Evolutionary conservation across 805 yeast genomes (phyloP), one percentile per base, ranked within the genome.

Genomic region (Blastobotrys americana): DNA sequence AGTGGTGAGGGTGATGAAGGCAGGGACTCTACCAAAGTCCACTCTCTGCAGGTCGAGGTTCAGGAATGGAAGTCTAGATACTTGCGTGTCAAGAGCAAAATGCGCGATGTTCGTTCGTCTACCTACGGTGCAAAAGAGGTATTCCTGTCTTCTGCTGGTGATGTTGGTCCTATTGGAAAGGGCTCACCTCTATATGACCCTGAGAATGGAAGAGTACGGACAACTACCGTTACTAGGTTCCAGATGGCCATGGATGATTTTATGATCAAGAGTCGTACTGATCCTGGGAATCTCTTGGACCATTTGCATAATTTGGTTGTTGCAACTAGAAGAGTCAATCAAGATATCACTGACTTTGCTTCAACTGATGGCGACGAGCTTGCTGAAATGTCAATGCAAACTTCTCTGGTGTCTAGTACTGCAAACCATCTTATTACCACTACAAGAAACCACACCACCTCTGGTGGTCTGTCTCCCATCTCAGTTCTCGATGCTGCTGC

Each of bases 371-470:
- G 37, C 6, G 41, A 23, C 10, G 33, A 42, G 27, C 52, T 48
- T 35, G 44, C 54, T 5, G 45, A 48, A 33, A 36, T 55, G 9
- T 51, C 56, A 16, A 55, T 62, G 55, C 49, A 50, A 55, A 42
- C 64, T 46, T 41, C 63, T 50, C 56, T 77, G 19, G 69, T 84
- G 3, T 76, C 81, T 45, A 81, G 82, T 37, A 72, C 90, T 0
- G 74, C 84, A 19, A 77, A 88, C 15, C 87, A 83, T 62, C 75
- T 80, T 0, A 77, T 90, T 35, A 80, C 95, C 3, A 73, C 87
- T 1, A 76, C 89, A 1, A 72, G 96, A 55, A 85, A 86, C 57
- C 83, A 69, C 60, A 76, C 84, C 0, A 66, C 79, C 8, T 81
- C 83, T 53, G 68, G 74, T 3, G 70, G 72, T n/a, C 56, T 84